Conservation (phyloP, 176 grass and related monocot species). For the Bonia amplexicaulis region DNA sequence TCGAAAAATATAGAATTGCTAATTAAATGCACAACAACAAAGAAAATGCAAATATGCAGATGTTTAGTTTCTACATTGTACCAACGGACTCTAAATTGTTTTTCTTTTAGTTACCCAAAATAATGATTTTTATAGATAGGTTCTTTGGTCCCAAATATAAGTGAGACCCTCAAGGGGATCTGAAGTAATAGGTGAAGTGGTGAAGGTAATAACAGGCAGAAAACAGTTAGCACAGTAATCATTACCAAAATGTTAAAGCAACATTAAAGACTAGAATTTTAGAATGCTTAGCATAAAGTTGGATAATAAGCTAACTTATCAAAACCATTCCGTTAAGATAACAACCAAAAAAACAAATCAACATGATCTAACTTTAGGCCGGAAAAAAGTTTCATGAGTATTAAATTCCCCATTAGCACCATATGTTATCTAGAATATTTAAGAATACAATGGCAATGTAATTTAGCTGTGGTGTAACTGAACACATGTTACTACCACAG, state of each 20-base stretch:
- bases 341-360: not conserved
- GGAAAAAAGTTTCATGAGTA: not conserved
- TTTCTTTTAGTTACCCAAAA: not conserved
- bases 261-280: not conserved
- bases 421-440: not conserved
- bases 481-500: no score
- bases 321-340: not conserved
- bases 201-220: not conserved
- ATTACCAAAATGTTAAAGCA: not conserved
- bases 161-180: not conserved
- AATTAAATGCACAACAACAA: not conserved
- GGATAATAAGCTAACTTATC: not conserved
- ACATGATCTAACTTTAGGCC: not conserved
- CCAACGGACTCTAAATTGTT: not conserved
- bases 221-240: not conserved
- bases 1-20: conserved; percentile 11
- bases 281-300: not conserved
- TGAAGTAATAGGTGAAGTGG: not conserved
- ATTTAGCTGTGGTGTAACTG: not conserved
- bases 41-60: not conserved
- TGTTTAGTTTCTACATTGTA: not conserved
- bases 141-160: not conserved
- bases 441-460: not conserved
- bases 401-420: not conserved
- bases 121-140: not conserved